Conservation (phyloP, 352 stramenopile species). For the Phytophthora ramorum region DNA sequence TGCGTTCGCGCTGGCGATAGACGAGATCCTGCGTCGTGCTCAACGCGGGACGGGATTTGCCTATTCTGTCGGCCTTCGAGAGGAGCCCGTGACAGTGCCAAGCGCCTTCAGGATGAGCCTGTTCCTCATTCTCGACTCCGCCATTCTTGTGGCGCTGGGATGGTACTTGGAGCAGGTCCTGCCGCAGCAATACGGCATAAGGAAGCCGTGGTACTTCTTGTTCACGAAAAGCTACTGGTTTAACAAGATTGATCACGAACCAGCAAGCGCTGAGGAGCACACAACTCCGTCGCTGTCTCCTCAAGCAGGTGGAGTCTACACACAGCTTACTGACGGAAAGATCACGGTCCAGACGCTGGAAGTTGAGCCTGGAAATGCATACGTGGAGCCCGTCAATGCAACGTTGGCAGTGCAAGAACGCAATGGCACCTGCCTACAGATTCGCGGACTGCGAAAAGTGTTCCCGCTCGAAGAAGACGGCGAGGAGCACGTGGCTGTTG, state of each 20-base stretch:
- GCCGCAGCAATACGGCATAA: slow-evolving; percentile 90
- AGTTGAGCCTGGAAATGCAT: background rate
- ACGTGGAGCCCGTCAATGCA: slow-evolving; percentile 53
- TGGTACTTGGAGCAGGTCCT: slow-evolving; percentile 95
- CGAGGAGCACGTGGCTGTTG: slow-evolving; percentile 80
- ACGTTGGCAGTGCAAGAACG: slow-evolving; percentile 49
- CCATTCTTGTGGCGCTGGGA: slow-evolving; percentile 83
- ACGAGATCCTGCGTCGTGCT: slow-evolving; percentile 62
- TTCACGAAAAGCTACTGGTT: slow-evolving; percentile 59
- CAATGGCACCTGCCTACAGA: slow-evolving; percentile 51
- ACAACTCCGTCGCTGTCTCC: slow-evolving; percentile 16
- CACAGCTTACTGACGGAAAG: slow-evolving; percentile 14
- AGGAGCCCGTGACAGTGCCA: slow-evolving; percentile 52
- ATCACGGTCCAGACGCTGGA: background rate
- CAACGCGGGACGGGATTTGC: slow-evolving; percentile 69
- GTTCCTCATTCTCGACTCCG: slow-evolving; percentile 78
- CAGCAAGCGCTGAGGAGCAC: slow-evolving; percentile 3
- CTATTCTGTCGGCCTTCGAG: slow-evolving; percentile 52
- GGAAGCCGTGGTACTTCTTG: slow-evolving; percentile 92
- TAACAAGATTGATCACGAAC: slow-evolving; percentile 9
- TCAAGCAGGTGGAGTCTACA: slow-evolving; percentile 33
- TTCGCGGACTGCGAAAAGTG: slow-evolving; percentile 55
- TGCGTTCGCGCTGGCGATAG: slow-evolving; percentile 71
- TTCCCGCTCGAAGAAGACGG: slow-evolving; percentile 72
- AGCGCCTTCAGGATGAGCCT: slow-evolving; percentile 59